Percentiles rank a stretch among this genome's conserved stretches.
Evolutionary conservation across 1,284 basidiomycete species (phyloP).

Genomic region (Erythrobasidium hasegawianum): DNA sequence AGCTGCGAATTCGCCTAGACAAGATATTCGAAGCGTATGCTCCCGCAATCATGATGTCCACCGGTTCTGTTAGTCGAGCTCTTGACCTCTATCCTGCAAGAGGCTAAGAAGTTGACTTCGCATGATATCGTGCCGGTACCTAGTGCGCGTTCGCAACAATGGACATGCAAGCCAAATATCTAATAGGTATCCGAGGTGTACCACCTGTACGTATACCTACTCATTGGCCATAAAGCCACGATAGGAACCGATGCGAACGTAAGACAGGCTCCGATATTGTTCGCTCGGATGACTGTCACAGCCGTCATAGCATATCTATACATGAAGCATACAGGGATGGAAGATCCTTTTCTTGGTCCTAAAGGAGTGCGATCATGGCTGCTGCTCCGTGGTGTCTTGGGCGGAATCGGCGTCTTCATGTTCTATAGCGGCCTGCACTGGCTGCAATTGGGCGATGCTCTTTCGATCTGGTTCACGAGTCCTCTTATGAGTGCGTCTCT

Average conservation of each 20-base stretch:
- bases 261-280: not conserved
- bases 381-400: not conserved
- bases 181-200: not conserved
- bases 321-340: not conserved
- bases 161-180: slow-evolving; percentile 1
- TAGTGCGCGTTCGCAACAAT: slow-evolving; percentile 3
- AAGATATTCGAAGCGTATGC: not conserved
- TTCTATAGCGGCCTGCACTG: slow-evolving; percentile 4
- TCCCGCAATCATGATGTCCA: slow-evolving; percentile 1
- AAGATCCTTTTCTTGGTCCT: not conserved
- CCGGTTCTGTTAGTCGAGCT: slow-evolving; percentile 2
- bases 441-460: slow-evolving; percentile 5
- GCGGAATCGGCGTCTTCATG: slow-evolving; percentile 4
- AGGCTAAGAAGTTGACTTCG: not conserved
- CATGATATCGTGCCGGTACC: not conserved
- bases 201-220: slow-evolving; percentile 2
- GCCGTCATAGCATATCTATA: not conserved
- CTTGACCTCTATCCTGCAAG: not conserved
- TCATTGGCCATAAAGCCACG: too few relatives aligned
- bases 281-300: slow-evolving; percentile 5
- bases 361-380: slow-evolving; percentile 6
- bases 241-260: too few relatives aligned
- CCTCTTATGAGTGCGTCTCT: slow-evolving; percentile 14
- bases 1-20: not conserved
- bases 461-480: slow-evolving; percentile 9